Evolutionary conservation across 2,329 filamentous ascomycete species (phyloP).

Genomic region (Trichoderma lentiforme): DNA sequence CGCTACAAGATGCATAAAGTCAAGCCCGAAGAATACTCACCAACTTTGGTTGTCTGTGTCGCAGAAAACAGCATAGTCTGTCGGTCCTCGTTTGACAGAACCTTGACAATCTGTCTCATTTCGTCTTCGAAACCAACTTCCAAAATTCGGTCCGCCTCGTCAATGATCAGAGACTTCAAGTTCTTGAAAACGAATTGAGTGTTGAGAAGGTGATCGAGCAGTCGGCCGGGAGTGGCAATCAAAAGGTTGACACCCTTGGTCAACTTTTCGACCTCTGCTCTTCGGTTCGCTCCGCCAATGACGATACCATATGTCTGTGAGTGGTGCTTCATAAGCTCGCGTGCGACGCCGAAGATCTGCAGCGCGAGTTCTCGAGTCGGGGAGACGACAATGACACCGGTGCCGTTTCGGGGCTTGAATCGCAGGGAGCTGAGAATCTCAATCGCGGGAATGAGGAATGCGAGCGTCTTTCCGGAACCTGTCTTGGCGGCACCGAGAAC

Average conservation of each 20-base stretch:
- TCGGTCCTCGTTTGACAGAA: slow-evolving; percentile 78
- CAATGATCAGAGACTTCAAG: slow-evolving; percentile 85
- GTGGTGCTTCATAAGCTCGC: slow-evolving; percentile 89
- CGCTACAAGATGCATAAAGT: neutral
- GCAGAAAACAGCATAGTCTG: slow-evolving; percentile 99
- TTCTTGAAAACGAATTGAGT: slow-evolving; percentile 88
- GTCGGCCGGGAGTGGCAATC: slow-evolving; percentile 86
- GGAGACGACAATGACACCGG: slow-evolving; percentile 83
- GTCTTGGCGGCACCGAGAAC: slow-evolving; percentile 95
- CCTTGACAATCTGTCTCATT: slow-evolving; percentile 95
- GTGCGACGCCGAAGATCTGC: slow-evolving; percentile 88
- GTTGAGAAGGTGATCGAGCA: slow-evolving; percentile 92
- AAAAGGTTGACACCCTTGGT: slow-evolving; percentile 90
- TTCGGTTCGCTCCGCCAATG: slow-evolving; percentile 88
- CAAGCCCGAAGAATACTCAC: slow-evolving; percentile 22
- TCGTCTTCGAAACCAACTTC: slow-evolving; percentile 99
- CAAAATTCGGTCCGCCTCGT: slow-evolving; percentile 93
- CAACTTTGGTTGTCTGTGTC: slow-evolving; percentile 94
- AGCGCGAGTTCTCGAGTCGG: slow-evolving; percentile 69
- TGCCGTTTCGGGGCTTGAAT: slow-evolving; percentile 93
- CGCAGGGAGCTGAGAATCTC: slow-evolving; percentile 87
- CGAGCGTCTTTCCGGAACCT: slow-evolving; percentile 90
- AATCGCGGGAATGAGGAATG: slow-evolving; percentile 89
- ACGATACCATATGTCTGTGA: slow-evolving; percentile 94
- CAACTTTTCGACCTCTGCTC: slow-evolving; percentile 91